Percentiles rank a stretch among this genome's conserved stretches.
phyloP scores from a whole-genome alignment of 1,284 basidiomycete species.

The Boletellus deceptivus region DNA sequence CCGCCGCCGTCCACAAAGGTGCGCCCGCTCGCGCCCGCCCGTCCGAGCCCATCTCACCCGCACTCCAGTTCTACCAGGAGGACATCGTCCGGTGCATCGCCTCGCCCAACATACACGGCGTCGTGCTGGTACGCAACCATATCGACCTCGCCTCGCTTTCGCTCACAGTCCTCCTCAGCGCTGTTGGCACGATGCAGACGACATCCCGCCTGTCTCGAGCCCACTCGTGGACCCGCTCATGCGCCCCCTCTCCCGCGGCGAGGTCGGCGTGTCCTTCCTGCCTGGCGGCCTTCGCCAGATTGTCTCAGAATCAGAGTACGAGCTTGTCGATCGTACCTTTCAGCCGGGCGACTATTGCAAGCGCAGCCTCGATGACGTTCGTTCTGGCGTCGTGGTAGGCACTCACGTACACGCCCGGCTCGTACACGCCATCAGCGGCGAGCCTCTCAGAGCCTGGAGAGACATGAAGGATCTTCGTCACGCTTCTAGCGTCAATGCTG shows the following conservation, averaged over 20 bases:
- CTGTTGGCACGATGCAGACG: constrained; percentile 81
- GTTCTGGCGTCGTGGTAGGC: constrained; percentile 74
- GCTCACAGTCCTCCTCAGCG: constrained; percentile 43
- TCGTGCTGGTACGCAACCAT: constrained; percentile 26
- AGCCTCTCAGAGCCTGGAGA: constrained; percentile 63
- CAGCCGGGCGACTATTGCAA: constrained; percentile 85
- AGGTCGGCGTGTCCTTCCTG: constrained; percentile 80
- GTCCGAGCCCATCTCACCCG: background rate
- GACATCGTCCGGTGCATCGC: constrained; percentile 62
- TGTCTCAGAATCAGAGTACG: constrained; percentile 64
- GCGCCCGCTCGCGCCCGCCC: background rate
- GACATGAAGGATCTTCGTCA: constrained; percentile 59
- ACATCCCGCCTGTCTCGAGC: constrained; percentile 44
- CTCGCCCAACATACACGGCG: constrained; percentile 35
- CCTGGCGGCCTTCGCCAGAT: constrained; percentile 63
- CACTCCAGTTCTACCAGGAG: constrained; percentile 67
- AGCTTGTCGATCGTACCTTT: constrained; percentile 79
- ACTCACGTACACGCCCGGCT: constrained; percentile 64
- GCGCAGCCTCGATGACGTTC: constrained; percentile 66
- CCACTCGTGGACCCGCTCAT: constrained; percentile 65
- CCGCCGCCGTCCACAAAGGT: constrained; percentile 28
- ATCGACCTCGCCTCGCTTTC: background rate
- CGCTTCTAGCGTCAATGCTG: constrained; percentile 62
- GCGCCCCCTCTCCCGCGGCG: constrained; percentile 71
- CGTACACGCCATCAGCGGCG: constrained; percentile 72